Base-by-base conservation (phyloP, 1,284 basidiomycete genomes). In the Ceratobasidium sp. region DNA sequence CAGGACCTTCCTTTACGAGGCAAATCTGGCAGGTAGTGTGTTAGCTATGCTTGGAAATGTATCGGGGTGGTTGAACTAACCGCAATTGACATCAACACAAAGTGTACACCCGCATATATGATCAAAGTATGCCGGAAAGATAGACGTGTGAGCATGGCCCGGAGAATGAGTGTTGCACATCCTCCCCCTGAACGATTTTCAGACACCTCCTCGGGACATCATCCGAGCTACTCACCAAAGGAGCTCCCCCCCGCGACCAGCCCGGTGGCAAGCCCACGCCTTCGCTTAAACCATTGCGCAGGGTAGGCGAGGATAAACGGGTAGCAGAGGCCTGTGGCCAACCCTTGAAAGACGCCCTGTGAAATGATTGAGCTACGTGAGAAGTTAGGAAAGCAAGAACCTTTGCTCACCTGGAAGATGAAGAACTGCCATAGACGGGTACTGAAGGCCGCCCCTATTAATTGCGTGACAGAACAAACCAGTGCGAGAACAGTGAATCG, bases 341-440 rank as follows among this genome's bases (percentile, higher is more conserved):
- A 19, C 5, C 79, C 79, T 31, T 75, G 78, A 5, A 80, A 65
- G 0, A 79, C 56, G 17, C 78, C 78, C 73, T 79, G 56, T n/a
- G 53, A 4, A 41, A 41, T 4, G 11, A 41, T n/a, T n/a, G n/a
- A 41, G 36, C 11, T 5, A 41, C 36, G 36, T 41, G 36, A 5
- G 4, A 41, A 41, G 36, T 41, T 41, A 31, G 19, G n/a, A 22
- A 19, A 71, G n/a, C 47, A 24, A n/a, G 47, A 27, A 17, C 14
- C 8, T 24, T 22, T 19, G 9, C 76, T 9, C 36, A 77, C 79
- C 67, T 79, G 78, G 3, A 76, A 64, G 15, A 80, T 64, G 59
- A 80, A 79, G 29, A 77, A 76, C 24, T 80, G 79, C 79, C 79
- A 80, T 14, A 80, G 60, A 54, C 78, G 74, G 11, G 74, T 78